These are phyloP conservation scores for Quillaja saponaria DNA, from an alignment of 306 rosid genomes.

Conservation along the genomic window DNA sequence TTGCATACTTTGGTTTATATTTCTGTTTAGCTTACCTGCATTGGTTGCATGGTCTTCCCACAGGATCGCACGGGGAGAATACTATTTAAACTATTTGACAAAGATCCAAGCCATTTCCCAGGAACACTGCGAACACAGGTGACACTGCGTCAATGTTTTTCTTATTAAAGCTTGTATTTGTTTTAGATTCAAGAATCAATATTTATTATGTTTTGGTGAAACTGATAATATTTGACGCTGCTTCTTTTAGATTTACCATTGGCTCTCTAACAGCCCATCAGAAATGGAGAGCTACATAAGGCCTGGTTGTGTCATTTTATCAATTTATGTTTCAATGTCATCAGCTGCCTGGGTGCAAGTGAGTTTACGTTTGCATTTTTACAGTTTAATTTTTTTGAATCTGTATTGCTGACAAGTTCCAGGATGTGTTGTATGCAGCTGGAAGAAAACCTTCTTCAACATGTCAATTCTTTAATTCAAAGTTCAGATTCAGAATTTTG, in stretches of 20 bases:
- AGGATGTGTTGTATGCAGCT: constrained; percentile 49
- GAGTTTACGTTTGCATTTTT: constrained; percentile 40
- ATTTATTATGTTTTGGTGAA: background rate
- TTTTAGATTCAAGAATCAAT: constrained; percentile 5
- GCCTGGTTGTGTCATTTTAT: constrained; percentile 88
- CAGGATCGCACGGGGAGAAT: constrained; percentile 89
- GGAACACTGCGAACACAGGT: constrained; percentile 80
- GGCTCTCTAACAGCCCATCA: constrained; percentile 89
- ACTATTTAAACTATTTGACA: constrained; percentile 78
- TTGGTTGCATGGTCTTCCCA: constrained; percentile 21
- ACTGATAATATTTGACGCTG: background rate
- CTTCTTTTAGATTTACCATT: constrained; percentile 58
- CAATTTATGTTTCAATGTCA: constrained; percentile 76
- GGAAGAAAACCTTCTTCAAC: constrained; percentile 69
- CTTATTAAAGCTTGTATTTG: background rate
- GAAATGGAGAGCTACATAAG: constrained; percentile 95
- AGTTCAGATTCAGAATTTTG: constrained; percentile 67
- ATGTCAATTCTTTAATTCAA: constrained; percentile 56
- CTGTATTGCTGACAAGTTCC: constrained; percentile 39
- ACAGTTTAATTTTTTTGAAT: constrained; percentile 15
- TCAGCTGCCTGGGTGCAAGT: constrained; percentile 78
- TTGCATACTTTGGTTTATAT: background rate
- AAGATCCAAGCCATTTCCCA: constrained; percentile 90
- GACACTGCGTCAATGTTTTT: constrained; percentile 14
- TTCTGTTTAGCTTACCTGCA: constrained; percentile 2